These are phyloP conservation scores for Suillus luteus DNA, from an alignment of 768 basidiomycete species.

Conservation along the genomic window DNA sequence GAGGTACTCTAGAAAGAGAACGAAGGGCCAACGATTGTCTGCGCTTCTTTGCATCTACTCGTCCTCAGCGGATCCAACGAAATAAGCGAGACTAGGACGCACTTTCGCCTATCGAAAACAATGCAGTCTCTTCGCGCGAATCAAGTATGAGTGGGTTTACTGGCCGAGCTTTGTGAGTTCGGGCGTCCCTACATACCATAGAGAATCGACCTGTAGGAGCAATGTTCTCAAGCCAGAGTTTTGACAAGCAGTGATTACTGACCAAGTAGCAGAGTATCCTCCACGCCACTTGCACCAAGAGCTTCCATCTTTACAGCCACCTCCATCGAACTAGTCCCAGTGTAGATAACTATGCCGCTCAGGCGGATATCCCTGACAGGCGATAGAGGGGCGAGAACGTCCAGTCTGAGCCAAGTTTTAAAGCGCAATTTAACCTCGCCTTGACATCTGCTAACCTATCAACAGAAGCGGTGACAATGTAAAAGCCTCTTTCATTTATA, in stretches of 20 bases:
- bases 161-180: slow-evolving; percentile 59
- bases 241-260: slow-evolving; percentile 25
- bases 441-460: slow-evolving; percentile 53
- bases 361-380: slow-evolving; percentile 69
- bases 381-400: slow-evolving; percentile 62
- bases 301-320: slow-evolving; percentile 86
- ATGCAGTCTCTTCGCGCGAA: slow-evolving; percentile 61
- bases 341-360: slow-evolving; percentile 81
- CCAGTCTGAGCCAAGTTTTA: slow-evolving; percentile 47
- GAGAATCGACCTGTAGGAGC: slow-evolving; percentile 73
- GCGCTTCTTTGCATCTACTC: slow-evolving; percentile 59
- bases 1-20: slow-evolving; percentile 73
- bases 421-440: not conserved
- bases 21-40: slow-evolving; percentile 54
- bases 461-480: slow-evolving; percentile 82
- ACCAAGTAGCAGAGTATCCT: slow-evolving; percentile 67
- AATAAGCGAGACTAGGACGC: slow-evolving; percentile 21
- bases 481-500: slow-evolving; percentile 67
- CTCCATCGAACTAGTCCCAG: slow-evolving; percentile 78
- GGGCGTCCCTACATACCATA: slow-evolving; percentile 81
- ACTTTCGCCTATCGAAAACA: slow-evolving; percentile 73
- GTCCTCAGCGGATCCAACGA: not conserved
- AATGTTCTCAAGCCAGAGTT: slow-evolving; percentile 5
- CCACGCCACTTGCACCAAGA: slow-evolving; percentile 44
- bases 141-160: slow-evolving; percentile 64